Evolutionary conservation across 2,329 filamentous ascomycete species (phyloP), one percentile per base, ranked within the genome.

Genomic region (Trichoderma harzianum): DNA sequence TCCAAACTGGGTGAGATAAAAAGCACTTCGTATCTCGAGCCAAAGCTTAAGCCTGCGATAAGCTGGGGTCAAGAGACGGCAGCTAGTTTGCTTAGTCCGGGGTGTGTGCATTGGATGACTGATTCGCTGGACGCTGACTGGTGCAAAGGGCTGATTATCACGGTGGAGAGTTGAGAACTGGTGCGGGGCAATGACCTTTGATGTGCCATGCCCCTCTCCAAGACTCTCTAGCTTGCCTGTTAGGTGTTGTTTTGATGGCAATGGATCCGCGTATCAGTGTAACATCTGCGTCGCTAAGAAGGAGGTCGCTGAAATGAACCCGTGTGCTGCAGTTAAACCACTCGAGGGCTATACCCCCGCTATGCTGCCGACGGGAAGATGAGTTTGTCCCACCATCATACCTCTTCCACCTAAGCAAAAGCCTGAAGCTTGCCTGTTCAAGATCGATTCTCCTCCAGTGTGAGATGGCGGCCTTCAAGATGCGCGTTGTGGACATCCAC

Each of bases 401-500:
- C 7, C 36, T 34, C 36, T 24, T 60, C 10, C 24, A 24, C 51
- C 21, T 28, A 11, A 18, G 11, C 53, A 58, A 10, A 16, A 21
- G 7, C 36, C 26, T 14, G 32, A 57, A 7, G 18, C 11, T 24
- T n/a, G 57, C 21, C 18, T 32, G 10, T 26, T 43, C 39, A 18
- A 43, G 4, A 30, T 10, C 34, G 10, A 43, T 21, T 26, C 21
- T 7, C 16, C 57, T 14, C 62, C 32, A 36, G 14, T 53, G 58
- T 21, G 62, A 61, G 69, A 84, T 84, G 83, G 75, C 78, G 18
- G 78, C 80, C 24, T 74, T 79, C 60, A 74, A 80, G 58, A 78
- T 78, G 65, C 76, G 80, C 51, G 83, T 91, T 66, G 90, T 91
- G 71, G 90, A 92, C 81, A 86, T 91, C 78, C 90, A 92, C 84